Percentiles rank a stretch among this genome's conserved stretches.
Evolutionary conservation across 352 stramenopile species (phyloP).

Genomic region (Phytopythium delawarense): DNA sequence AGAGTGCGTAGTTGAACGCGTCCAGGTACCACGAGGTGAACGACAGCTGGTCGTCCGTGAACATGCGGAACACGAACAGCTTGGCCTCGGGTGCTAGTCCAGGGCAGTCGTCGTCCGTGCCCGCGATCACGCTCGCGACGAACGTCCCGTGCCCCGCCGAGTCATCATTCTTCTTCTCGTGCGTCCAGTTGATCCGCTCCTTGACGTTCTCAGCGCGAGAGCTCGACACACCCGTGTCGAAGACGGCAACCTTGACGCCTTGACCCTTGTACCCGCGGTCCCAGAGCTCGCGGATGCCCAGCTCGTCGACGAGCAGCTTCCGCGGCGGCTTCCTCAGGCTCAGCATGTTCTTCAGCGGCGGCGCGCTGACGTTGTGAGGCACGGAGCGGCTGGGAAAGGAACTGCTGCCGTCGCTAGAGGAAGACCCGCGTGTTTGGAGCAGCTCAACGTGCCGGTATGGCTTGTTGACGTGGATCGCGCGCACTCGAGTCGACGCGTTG

Average conservation of each 20-base stretch:
- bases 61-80: conserved; percentile 83
- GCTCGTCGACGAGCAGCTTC: conserved; percentile 46
- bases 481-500: conserved; percentile 19
- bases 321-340: conserved; percentile 12
- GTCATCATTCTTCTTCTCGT: conserved; percentile 76
- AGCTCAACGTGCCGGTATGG: conserved; percentile 36
- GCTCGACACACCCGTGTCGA: conserved; percentile 77
- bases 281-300: conserved; percentile 53
- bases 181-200: conserved; percentile 84
- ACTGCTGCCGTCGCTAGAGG: not conserved
- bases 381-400: not conserved
- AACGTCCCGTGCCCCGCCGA: conserved; percentile 82
- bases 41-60: conserved; percentile 80
- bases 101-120: conserved; percentile 51
- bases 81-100: conserved; percentile 76
- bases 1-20: conserved; percentile 88
- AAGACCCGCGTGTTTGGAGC: conserved; percentile 7
- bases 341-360: conserved; percentile 7
- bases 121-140: conserved; percentile 70
- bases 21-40: conserved; percentile 91
- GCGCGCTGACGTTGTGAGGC: conserved; percentile 4
- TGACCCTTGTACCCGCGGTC: conserved; percentile 58
- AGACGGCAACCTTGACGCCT: conserved; percentile 81
- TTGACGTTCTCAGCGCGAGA: conserved; percentile 56
- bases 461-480: conserved; percentile 43